phyloP scores from a whole-genome alignment of 2,329 filamentous ascomycete genomes.

The Xylariaceae sp. region DNA sequence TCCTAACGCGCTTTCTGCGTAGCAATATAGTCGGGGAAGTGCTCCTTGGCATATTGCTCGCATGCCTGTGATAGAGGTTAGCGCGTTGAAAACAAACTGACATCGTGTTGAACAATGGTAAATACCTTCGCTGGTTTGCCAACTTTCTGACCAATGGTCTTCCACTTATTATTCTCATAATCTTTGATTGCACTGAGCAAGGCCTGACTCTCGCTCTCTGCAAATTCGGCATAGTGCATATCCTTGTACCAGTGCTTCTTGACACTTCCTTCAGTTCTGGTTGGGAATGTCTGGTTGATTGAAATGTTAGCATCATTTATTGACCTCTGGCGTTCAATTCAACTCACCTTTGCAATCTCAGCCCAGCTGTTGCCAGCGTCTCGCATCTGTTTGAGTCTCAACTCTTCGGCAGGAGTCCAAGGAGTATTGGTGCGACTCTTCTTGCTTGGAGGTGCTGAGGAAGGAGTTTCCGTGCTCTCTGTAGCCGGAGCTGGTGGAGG shows the following conservation, averaged over 20 bases:
- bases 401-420: constrained; percentile 93
- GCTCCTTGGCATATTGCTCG: constrained; percentile 93
- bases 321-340: no score
- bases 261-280: constrained; percentile 90
- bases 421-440: constrained; percentile 98
- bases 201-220: constrained; percentile 83
- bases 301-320: background rate
- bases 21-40: constrained; percentile 59
- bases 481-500: constrained; percentile 27
- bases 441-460: constrained; percentile 61
- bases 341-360: constrained; percentile 85
- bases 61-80: constrained; percentile 55
- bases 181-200: constrained; percentile 94
- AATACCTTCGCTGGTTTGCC: constrained; percentile 92
- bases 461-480: constrained; percentile 33
- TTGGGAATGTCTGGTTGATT: constrained; percentile 75
- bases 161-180: constrained; percentile 99
- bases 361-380: constrained; percentile 94
- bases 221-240: constrained; percentile 99
- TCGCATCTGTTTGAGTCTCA: constrained; percentile 87
- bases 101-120: constrained; percentile 8
- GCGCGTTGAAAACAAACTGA: constrained; percentile 2
- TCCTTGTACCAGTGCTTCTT: constrained; percentile 99
- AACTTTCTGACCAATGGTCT: constrained; percentile 92
- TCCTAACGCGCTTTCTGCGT: constrained; percentile 27